Conservation (phyloP, 192 early-diverging fungal species). For the Coemansia sp. region DNA sequence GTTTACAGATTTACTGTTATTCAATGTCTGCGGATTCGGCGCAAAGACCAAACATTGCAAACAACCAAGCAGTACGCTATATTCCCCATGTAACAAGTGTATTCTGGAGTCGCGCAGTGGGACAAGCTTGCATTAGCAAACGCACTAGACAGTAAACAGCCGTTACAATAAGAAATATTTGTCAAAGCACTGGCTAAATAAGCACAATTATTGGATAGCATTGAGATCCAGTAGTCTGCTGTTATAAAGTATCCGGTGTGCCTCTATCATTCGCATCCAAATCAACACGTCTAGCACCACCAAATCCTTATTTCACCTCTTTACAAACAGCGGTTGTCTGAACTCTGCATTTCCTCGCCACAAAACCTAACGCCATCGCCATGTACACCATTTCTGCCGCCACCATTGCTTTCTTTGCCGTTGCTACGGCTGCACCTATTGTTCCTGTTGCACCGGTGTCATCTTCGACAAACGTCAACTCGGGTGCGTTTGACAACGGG, state of each 20-base stretch:
- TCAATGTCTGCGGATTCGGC: background rate
- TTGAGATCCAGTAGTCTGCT: background rate
- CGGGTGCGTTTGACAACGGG: slow-evolving; percentile 49
- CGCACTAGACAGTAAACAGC: background rate
- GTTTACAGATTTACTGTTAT: background rate
- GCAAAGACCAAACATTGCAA: background rate
- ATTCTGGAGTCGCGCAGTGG: background rate
- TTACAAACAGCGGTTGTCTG: background rate
- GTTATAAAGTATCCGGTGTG: background rate
- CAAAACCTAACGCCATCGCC: background rate
- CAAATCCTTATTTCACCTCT: background rate
- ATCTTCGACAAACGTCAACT: slow-evolving; percentile 42
- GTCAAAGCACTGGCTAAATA: background rate
- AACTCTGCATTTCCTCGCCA: background rate
- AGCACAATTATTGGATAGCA: background rate
- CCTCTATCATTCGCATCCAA: background rate
- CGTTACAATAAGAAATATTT: slow-evolving; percentile 4
- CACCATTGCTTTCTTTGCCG: slow-evolving; percentile 13
- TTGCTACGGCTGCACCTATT: slow-evolving; percentile 26
- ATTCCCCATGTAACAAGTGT: no score
- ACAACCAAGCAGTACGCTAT: background rate
- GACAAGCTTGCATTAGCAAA: background rate
- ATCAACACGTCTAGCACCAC: background rate
- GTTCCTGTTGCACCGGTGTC: slow-evolving; percentile 28
- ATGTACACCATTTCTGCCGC: slow-evolving; percentile 10